phyloP scores from a whole-genome alignment of 495 filamentous ascomycete genomes.

The Paragyromitra xinjiangensis region DNA sequence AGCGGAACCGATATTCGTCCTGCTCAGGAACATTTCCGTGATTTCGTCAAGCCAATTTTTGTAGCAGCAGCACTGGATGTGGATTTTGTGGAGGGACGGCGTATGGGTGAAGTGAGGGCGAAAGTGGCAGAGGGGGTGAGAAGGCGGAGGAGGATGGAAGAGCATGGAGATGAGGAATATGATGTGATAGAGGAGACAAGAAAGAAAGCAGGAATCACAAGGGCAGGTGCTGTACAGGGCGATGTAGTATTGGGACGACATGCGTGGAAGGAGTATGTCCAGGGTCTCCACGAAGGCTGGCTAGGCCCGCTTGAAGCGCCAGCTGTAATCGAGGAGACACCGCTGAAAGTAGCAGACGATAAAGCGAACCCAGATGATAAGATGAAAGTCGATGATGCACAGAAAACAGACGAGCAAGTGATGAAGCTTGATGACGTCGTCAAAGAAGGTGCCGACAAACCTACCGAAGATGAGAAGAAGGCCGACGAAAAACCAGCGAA shows the following conservation, averaged over 20 bases:
- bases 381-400: conserved; percentile 1
- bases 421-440: conserved; percentile 26
- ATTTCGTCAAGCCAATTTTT: conserved; percentile 93
- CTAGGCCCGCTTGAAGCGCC: conserved; percentile 73
- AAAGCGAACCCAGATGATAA: not conserved
- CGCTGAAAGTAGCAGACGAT: conserved; percentile 13
- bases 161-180: conserved; percentile 64
- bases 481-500: conserved; percentile 60
- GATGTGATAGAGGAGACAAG: conserved; percentile 68
- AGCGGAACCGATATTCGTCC: conserved; percentile 74
- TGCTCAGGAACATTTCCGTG: conserved; percentile 90
- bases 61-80: conserved; percentile 91
- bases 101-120: conserved; percentile 85
- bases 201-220: conserved; percentile 68
- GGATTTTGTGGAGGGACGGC: conserved; percentile 89
- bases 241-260: conserved; percentile 88
- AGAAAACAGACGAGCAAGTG: conserved; percentile 28
- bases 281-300: conserved; percentile 96
- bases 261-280: conserved; percentile 97
- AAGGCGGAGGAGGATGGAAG: conserved; percentile 66
- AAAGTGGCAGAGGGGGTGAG: conserved; percentile 83
- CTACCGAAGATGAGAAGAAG: conserved; percentile 42
- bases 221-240: conserved; percentile 70
- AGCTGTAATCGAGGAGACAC: conserved; percentile 55
- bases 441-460: conserved; percentile 28